Evolutionary conservation across 257 asterid species (phyloP), one percentile per base, ranked within the genome.

Genomic region (Fraxinus cuspidata): DNA sequence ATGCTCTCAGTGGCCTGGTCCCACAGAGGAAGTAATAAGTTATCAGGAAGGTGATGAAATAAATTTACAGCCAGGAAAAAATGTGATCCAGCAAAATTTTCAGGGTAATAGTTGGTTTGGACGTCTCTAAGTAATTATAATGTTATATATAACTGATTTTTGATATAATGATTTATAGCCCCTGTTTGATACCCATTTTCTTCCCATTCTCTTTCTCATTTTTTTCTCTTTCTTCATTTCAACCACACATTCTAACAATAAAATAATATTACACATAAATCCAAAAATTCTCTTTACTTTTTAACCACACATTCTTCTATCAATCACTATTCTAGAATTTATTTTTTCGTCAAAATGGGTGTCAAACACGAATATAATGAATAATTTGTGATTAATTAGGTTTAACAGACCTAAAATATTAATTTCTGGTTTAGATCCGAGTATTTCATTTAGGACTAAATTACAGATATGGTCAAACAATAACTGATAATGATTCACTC

Each of bases 391-490:
- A 53, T 72, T 10, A 63, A 56, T 67, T 51, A 49, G 56, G 60
- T 53, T 67, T 12, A 64, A 63, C 37, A 40, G 60, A 21, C 44
- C 70, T 40, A 12, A 49, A 73, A 75, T 12, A 67, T 56, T 47
- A 34, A 49, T 76, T 71, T 37, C 28, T 47, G 35, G 70, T 23
- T 64, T 79, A 40, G 58, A 38, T 35, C 28, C 8, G 18, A 74
- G 23, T 31, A 21, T 60, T 35, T 75, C 73, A 38, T 63, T 21
- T 51, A 74, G 74, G 44, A 79, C 47, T 63, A 35, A 60, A 25
- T 37, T 51, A 28, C 56, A 72, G 34, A 51, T 12, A 37, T 56
- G 40, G 66, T 53, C 27, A 19, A 19, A 18, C 64, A 5, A 53
- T 7, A 5, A 19, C 64, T 0, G 64, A 53, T 53, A 8, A 4